Evolutionary conservation across 169 alveolate species (phyloP).

Genomic region (Fabrea salina): DNA sequence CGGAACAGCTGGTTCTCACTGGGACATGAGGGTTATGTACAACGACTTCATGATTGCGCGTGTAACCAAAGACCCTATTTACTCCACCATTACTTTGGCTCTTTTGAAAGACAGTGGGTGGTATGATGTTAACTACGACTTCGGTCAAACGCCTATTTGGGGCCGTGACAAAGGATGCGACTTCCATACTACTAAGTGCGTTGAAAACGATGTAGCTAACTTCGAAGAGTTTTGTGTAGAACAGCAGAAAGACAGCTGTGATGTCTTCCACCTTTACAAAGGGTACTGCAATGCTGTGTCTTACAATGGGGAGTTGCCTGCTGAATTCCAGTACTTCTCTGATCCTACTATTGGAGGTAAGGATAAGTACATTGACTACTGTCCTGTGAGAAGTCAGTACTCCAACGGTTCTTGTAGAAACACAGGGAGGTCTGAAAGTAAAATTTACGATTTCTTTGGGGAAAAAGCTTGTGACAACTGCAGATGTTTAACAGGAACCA

Average conservation of each 20-base stretch:
- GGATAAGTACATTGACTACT: background rate
- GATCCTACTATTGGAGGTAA: background rate
- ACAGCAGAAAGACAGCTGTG: background rate
- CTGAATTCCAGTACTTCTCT: background rate
- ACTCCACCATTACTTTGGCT: conserved; percentile 39
- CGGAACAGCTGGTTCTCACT: conserved; percentile 56
- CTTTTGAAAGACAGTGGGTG: conserved; percentile 54
- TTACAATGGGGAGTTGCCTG: background rate
- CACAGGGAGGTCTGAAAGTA: background rate
- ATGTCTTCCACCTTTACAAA: background rate
- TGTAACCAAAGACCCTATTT: background rate
- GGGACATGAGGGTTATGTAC: conserved; percentile 49
- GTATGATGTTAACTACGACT: conserved; percentile 25
- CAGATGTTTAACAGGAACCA: conserved; percentile 3
- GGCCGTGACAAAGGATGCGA: conserved; percentile 26
- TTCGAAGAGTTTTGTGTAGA: background rate
- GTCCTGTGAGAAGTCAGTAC: background rate
- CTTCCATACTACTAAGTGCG: background rate
- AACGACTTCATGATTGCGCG: conserved; percentile 57
- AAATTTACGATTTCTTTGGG: background rate
- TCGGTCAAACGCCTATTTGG: background rate
- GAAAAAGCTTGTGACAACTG: background rate
- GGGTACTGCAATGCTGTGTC: background rate
- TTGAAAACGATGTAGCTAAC: background rate
- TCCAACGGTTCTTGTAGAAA: background rate